Percentiles rank a stretch among this genome's conserved stretches.
phyloP scores from a whole-genome alignment of 2,329 filamentous ascomycete genomes.

The Apiospora malaysiana region DNA sequence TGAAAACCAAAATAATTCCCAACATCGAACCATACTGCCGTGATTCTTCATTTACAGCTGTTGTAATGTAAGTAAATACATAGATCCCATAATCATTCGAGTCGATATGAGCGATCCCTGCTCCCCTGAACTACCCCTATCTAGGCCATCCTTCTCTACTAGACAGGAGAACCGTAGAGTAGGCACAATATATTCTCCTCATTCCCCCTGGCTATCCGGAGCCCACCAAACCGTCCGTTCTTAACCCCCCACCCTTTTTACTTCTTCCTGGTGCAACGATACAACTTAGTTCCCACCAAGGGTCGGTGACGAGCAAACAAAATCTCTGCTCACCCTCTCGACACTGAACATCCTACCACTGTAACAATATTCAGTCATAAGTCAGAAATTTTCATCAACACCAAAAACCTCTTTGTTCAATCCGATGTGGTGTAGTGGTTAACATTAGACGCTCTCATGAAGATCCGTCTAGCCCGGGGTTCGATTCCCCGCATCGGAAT shows the following conservation, averaged over 20 bases:
- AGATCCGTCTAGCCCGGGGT: slow-evolving; percentile 36
- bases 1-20: background rate
- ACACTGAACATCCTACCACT: background rate
- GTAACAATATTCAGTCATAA: background rate
- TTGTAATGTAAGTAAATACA: background rate
- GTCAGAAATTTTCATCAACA: background rate
- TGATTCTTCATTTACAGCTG: background rate
- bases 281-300: background rate
- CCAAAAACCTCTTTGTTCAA: background rate
- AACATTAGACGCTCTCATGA: slow-evolving; percentile 7
- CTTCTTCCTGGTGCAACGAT: background rate
- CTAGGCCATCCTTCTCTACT: background rate
- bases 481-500: slow-evolving; percentile 39
- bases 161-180: background rate
- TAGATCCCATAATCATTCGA: background rate
- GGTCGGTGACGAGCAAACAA: background rate
- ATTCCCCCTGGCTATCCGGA: background rate
- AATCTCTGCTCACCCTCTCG: background rate
- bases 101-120: background rate
- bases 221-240: background rate
- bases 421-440: slow-evolving; percentile 13
- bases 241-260: background rate
- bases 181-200: background rate
- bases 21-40: background rate
- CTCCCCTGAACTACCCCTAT: background rate